Conservation (phyloP, 805 yeast species). For the Pichia manshurica region DNA sequence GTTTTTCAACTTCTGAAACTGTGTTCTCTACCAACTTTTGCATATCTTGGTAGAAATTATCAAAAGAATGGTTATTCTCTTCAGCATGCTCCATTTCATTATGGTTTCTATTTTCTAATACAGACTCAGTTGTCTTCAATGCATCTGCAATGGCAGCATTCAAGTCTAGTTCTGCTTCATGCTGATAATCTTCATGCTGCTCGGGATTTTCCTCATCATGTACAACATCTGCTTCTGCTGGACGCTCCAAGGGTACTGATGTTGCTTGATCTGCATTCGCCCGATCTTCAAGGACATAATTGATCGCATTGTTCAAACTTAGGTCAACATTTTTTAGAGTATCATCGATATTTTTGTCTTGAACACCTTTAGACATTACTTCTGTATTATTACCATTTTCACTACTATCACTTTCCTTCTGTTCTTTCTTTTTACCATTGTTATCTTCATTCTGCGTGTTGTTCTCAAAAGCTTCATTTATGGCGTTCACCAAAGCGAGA, state of each 20-base stretch:
- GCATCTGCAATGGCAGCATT: constrained; percentile 25
- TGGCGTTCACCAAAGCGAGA: constrained; percentile 12
- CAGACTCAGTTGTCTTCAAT: constrained; percentile 14
- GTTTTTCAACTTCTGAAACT: background rate
- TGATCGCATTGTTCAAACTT: background rate
- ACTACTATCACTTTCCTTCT: background rate
- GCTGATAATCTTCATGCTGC: background rate
- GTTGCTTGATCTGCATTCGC: no score
- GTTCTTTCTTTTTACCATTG: background rate
- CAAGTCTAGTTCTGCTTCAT: constrained; percentile 15
- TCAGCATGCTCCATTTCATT: constrained; percentile 4
- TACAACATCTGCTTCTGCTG: no score
- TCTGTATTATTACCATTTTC: no score
- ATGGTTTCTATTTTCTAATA: constrained; percentile 3
- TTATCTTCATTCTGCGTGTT: background rate
- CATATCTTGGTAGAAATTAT: constrained; percentile 11
- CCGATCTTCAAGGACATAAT: constrained; percentile 4
- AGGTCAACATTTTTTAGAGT: background rate
- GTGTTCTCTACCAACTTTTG: constrained; percentile 4
- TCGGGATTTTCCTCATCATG: no score
- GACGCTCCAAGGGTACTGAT: no score
- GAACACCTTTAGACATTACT: no score
- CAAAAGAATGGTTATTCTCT: background rate
- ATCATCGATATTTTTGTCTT: no score
- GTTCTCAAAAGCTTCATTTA: constrained; percentile 11